These are phyloP conservation scores for Naegleria gruberi DNA, from an alignment of 208 protist species.

Conservation along the genomic window DNA sequence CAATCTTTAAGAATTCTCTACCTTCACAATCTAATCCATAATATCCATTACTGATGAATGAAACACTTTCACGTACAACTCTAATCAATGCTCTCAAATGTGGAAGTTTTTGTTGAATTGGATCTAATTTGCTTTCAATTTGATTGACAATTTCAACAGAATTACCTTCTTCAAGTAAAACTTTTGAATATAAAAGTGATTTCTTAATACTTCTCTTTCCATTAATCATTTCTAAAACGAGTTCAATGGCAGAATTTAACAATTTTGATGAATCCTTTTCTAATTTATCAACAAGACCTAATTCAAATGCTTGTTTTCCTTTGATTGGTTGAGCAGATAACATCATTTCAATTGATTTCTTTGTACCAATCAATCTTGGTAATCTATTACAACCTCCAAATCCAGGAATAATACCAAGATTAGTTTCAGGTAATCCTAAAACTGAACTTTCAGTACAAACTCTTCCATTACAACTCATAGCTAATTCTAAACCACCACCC, in stretches of 20 bases:
- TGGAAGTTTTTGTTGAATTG: background rate
- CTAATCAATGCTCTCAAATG: background rate
- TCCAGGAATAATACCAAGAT: conserved; percentile 60
- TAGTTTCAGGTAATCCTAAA: conserved; percentile 41
- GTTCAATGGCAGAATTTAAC: background rate
- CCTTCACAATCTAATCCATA: conserved; percentile 37
- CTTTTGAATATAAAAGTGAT: background rate
- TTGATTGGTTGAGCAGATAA: conserved; percentile 7
- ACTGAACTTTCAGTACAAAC: background rate
- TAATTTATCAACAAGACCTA: conserved; percentile 46
- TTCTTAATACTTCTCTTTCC: background rate
- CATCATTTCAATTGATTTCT: conserved; percentile 45
- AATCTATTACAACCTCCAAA: conserved; percentile 65
- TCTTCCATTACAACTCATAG: conserved; percentile 17
- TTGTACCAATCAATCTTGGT: conserved; percentile 55
- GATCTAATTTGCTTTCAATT: background rate
- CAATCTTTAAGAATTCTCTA: conserved; percentile 45
- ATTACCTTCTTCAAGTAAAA: background rate
- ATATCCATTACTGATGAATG: background rate
- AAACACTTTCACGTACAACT: background rate
- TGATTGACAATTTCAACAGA: background rate
- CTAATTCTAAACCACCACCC: conserved; percentile 20
- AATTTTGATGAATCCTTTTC: no score
- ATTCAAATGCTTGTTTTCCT: conserved; percentile 41
- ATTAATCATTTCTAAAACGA: background rate